Evolutionary conservation across 2,329 filamentous ascomycete species (phyloP).

Genomic region (Fusarium siculi): DNA sequence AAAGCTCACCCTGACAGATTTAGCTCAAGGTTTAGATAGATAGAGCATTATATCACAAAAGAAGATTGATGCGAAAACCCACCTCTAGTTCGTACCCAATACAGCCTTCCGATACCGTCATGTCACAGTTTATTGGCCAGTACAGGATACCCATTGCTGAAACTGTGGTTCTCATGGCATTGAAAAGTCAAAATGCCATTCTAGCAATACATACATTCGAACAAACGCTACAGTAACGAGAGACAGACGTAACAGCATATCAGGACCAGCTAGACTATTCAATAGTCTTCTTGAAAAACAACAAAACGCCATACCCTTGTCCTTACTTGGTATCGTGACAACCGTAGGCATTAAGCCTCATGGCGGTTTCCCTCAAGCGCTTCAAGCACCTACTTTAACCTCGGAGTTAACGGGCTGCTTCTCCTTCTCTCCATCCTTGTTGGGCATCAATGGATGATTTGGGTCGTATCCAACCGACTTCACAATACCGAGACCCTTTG

Average conservation of each 20-base stretch:
- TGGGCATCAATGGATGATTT: slow-evolving; percentile 54
- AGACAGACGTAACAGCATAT: slow-evolving; percentile 7
- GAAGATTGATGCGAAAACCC: background rate
- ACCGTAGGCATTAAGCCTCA: background rate
- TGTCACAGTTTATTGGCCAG: background rate
- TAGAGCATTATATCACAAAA: slow-evolving; percentile 16
- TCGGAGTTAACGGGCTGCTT: slow-evolving; percentile 33
- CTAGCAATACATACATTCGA: background rate
- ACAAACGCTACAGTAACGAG: slow-evolving; percentile 19
- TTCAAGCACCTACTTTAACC: slow-evolving; percentile 41
- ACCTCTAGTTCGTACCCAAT: background rate
- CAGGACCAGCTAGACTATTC: background rate
- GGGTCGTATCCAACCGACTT: slow-evolving; percentile 91
- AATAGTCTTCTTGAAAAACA: slow-evolving; percentile 1
- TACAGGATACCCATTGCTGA: background rate
- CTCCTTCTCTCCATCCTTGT: slow-evolving; percentile 30
- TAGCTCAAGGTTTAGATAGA: slow-evolving; percentile 5
- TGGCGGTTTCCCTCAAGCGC: background rate
- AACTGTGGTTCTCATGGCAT: background rate
- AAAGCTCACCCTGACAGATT: slow-evolving; percentile 1
- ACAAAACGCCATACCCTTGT: slow-evolving; percentile 23
- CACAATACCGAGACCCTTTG: slow-evolving; percentile 94
- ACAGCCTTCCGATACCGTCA: too few relatives aligned
- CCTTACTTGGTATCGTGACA: slow-evolving; percentile 27
- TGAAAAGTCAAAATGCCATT: background rate